Conservation (phyloP, 1,284 basidiomycete species). For the Peniophora sp. region DNA sequence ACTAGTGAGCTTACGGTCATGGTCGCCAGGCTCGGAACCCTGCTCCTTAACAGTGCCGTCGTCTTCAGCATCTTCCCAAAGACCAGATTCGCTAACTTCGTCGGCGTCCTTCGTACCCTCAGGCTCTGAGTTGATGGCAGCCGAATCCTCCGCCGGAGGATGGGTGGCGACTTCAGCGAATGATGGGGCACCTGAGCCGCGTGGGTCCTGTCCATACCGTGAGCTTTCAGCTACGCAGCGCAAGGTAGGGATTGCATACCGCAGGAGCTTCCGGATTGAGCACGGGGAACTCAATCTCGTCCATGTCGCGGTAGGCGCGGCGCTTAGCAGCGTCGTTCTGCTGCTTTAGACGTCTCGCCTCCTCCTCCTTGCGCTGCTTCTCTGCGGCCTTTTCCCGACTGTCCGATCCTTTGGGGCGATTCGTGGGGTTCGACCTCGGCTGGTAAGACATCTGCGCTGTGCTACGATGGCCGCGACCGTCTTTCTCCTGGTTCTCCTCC, state of each 20-base stretch:
- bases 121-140: not conserved
- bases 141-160: not conserved
- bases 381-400: not conserved
- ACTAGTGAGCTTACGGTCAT: not conserved
- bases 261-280: not conserved
- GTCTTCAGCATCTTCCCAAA: not conserved
- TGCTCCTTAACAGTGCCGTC: not conserved
- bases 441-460: not conserved
- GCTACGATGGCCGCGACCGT: not conserved
- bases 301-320: no score
- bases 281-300: not conserved
- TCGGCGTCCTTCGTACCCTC: not conserved
- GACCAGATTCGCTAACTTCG: not conserved
- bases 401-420: no score
- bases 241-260: no score
- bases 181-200: not conserved
- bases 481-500: slow-evolving; percentile 4
- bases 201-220: not conserved
- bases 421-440: no score
- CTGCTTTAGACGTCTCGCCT: not conserved
- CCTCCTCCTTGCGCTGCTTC: not conserved
- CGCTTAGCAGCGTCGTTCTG: no score
- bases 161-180: not conserved
- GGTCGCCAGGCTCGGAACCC: slow-evolving; percentile 15
- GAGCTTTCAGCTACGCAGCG: no score